Evolutionary conservation across 2,329 filamentous ascomycete species (phyloP).

Genomic region (Colletotrichum sp.): DNA sequence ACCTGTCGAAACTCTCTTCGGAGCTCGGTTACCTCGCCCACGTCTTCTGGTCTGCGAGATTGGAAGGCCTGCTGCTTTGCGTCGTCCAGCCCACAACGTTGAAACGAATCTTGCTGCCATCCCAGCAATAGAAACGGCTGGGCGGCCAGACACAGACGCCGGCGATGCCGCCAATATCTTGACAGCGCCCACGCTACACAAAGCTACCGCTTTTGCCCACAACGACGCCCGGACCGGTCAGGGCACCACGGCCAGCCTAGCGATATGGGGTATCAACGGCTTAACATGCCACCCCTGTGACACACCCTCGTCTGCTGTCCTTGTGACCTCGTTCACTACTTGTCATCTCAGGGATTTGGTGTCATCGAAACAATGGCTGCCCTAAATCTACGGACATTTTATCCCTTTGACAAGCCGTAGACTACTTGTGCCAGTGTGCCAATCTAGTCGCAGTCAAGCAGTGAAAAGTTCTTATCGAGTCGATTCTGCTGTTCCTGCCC

Average conservation of each 20-base stretch:
- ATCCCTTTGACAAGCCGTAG: neutral
- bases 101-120: slow-evolving; percentile 16
- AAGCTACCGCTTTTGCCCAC: neutral
- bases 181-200: slow-evolving; percentile 15
- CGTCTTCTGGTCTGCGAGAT: neutral
- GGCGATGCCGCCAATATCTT: slow-evolving; percentile 8
- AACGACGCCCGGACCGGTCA: slow-evolving; percentile 17
- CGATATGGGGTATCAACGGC: slow-evolving; percentile 17
- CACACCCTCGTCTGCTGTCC: slow-evolving; percentile 8
- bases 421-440: neutral
- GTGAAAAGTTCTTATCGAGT: neutral
- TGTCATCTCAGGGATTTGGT: slow-evolving; percentile 11
- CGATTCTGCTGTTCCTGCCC: neutral
- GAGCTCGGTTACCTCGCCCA: neutral
- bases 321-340: slow-evolving; percentile 15
- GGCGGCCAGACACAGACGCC: neutral
- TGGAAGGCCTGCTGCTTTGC: neutral
- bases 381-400: slow-evolving; percentile 1
- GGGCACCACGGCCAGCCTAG: slow-evolving; percentile 3
- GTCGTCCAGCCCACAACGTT: slow-evolving; percentile 4
- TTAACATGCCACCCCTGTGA: slow-evolving; percentile 11
- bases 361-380: neutral
- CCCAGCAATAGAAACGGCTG: neutral
- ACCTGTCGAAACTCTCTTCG: slow-evolving; percentile 1
- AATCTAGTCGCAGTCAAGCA: neutral